Base-by-base conservation (phyloP, 2,329 filamentous ascomycete genomes). In the Emericellopsis atlantica region DNA sequence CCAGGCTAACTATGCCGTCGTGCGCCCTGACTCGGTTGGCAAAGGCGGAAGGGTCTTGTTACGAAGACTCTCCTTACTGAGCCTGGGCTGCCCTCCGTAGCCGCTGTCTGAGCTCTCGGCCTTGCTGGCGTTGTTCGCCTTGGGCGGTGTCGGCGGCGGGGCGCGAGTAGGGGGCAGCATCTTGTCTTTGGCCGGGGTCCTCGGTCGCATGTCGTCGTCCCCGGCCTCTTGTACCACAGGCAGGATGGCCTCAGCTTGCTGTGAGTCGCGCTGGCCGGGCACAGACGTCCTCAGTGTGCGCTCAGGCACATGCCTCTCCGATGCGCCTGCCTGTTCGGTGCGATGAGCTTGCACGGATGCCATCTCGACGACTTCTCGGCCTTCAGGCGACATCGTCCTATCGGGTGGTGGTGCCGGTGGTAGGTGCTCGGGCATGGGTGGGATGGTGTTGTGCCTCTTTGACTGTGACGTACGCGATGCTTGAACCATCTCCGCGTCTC, bases 191-290 rank as follows among this genome's bases (percentile, higher is more conserved):
- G 59, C 59, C 0, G 69, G 65, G 3, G 67, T 68, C 26, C 55
- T 44, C 1, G 66, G 65, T 22, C 65, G 60, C 10, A 36, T 54
- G 45, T 50, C 50, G 43, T 65, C 62, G 58, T 95, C 90, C 5
- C 79, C 84, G n/a, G 79, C 82, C 61, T 96, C 90, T 49, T 95
- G 85, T 6, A 96, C 88, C 9, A 95, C 81, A 0, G 90, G 90
- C 2, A 96, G 64, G 1, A 62, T 72, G 54, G 56, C 56, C 53
- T 57, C 78, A 56, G 51, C 81, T 68, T 69, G 53, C 65, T 72
- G 18, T 64, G 73, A 60, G 67, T 84, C 55, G 64, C 72, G 48
- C 68, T 69, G 43, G 65, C 76, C 56, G 5, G 49, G 37, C 6
- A 52, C 46, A 1, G 49, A 53, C 1, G 65, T 65, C 18, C 52